A percentile compares a stretch with the other conserved stretches of the same genome.
Conservation (phyloP, 176 grass and related monocot species). For the Saccharum spontaneum region DNA sequence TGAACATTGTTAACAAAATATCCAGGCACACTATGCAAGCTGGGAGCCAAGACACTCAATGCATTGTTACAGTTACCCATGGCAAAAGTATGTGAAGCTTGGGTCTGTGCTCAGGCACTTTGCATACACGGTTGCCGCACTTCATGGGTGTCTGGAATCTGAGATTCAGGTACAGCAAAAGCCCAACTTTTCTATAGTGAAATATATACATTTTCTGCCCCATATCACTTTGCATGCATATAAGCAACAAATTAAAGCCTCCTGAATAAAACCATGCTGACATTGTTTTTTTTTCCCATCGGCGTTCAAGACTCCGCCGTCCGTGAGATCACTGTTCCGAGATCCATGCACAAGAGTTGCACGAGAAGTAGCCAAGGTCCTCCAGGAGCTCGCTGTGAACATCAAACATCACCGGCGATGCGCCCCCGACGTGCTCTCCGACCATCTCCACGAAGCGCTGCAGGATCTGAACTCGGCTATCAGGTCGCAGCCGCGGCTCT, state of each 20-base stretch:
- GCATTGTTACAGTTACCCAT: constrained; percentile 89
- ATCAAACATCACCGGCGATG: constrained; percentile 28
- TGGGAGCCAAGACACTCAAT: constrained; percentile 94
- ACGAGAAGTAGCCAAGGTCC: constrained; percentile 74
- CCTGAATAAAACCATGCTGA: constrained; percentile 27
- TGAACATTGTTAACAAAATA: constrained; percentile 23
- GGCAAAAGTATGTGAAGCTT: constrained; percentile 95
- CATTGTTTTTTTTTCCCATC: background rate
- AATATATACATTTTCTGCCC: too few relatives aligned
- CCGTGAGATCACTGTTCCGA: constrained; percentile 59
- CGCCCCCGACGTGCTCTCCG: constrained; percentile 30
- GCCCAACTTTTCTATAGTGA: background rate
- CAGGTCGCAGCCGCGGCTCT: constrained; percentile 24
- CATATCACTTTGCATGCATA: background rate
- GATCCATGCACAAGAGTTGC: constrained; percentile 77
- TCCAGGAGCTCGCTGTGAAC: constrained; percentile 69
- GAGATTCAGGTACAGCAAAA: constrained; percentile 75
- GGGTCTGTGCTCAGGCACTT: constrained; percentile 83
- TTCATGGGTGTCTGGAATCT: constrained; percentile 93
- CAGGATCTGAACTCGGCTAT: constrained; percentile 30
- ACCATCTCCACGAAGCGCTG: constrained; percentile 29
- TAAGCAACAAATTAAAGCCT: background rate
- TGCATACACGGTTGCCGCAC: constrained; percentile 74
- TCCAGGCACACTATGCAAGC: constrained; percentile 87
- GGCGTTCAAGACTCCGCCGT: constrained; percentile 58